Base-by-base conservation (phyloP, 495 filamentous ascomycete species). In the Trichodelitschia bisporula region DNA sequence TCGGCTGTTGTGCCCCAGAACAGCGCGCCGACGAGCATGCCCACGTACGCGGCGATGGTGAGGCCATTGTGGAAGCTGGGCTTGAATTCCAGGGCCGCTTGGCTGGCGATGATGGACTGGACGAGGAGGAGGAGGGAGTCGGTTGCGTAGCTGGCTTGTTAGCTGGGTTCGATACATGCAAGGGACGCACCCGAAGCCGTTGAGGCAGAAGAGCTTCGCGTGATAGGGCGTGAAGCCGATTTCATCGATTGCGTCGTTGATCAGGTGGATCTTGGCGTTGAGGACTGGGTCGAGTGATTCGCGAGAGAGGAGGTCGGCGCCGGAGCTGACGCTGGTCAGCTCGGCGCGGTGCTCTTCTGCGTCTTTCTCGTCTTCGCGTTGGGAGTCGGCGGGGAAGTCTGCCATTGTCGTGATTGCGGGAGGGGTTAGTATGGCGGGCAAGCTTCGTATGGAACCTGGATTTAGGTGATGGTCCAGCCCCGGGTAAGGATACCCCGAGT, bases 161-260 rank as follows among this genome's bases (percentile, higher is more conserved):
- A 6, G 2, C 19, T 4, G 15, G 11, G 10, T 18, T 31, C 14
- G 12, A 36, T 10, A 19, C 16, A 8, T 14, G 15, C 18, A 20
- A 4, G 21, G 3, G n/a, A 29, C 50, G 47, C 56, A 72, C 56
- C 69, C 69, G 45, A 75, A 75, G 17, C 71, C 72, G 35, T 73
- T 64, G 15, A 65, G 45, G 29, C 55, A 45, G 41, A 78, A 78
- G 3, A 78, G 53, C 48, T 74, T 72, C 55, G 57, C 63, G 28
- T 78, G 72, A 40, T 72, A 71, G 17, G 45, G 40, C 0, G 70
- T 75, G 48, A 69, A 72, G 5, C 72, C 70, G 40, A 78, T 75
- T 38, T 76, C 65, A 42, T 78, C 69, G 35, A 78, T 76, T 2
- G 70, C 57, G 44, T 75, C 62, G 44, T 77, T 77, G 35, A 76